Evolutionary conservation across 1,284 basidiomycete genomes (phyloP).

Genomic region (Inonotus hispidus): DNA sequence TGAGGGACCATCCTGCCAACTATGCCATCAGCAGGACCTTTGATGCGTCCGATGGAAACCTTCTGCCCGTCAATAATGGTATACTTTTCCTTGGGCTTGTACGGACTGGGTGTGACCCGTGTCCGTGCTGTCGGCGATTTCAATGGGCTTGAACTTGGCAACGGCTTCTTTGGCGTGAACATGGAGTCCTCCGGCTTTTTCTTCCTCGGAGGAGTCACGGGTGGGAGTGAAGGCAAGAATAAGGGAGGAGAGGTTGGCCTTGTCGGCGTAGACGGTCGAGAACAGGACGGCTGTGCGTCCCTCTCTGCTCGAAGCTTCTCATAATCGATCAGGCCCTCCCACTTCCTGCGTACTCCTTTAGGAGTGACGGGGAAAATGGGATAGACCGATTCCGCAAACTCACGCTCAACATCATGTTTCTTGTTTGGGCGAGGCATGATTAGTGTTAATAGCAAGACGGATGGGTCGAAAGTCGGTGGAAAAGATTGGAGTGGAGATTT

Average conservation of each 20-base stretch:
- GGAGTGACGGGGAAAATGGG: background rate
- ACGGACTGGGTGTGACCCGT: background rate
- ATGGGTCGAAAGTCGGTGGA: too few species aligned
- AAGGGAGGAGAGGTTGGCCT: too few species aligned
- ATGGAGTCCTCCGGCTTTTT: background rate
- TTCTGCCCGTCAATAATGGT: background rate
- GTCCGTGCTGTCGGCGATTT: background rate
- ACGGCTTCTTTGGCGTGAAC: background rate
- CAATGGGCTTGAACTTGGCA: background rate
- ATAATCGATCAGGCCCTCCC: background rate
- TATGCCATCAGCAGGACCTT: background rate
- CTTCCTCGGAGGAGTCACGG: background rate
- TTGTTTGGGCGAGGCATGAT: background rate
- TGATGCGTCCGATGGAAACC: background rate
- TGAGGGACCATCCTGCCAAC: background rate
- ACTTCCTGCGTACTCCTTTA: background rate
- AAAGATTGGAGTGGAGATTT: too few species aligned
- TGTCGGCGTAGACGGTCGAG: background rate
- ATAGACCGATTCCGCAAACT: background rate
- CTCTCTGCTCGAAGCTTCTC: background rate
- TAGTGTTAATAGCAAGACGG: too few species aligned
- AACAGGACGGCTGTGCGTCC: too few species aligned
- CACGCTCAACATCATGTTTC: background rate
- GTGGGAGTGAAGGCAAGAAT: background rate
- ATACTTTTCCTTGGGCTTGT: background rate